Base-by-base conservation (phyloP, 257 asterid genomes). In the Solanum rostratum region DNA sequence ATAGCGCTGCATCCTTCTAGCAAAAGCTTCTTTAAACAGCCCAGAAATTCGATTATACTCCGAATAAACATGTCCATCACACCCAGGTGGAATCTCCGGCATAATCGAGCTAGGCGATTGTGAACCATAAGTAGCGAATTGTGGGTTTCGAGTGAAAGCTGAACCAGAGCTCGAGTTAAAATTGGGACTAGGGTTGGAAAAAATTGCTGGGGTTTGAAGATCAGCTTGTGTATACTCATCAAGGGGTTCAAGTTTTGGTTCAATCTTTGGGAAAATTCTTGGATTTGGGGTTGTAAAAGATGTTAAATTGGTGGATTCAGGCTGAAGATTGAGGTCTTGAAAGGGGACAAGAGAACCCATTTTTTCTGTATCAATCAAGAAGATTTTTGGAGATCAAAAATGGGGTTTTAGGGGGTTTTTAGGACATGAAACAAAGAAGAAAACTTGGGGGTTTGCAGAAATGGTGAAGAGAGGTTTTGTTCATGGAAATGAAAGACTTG, bases 161-260 rank as follows among this genome's bases (percentile, higher is more conserved):
- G 50, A 68, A 68, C 78, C 78, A 33, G 50, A 18, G 37, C 78
- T 37, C 0, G 78, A 37, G 54, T 43, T 70, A 10, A 63, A 68
- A 82, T 46, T 65, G 11, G 80, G 49, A 79, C 20, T 27, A 37
- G 76, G 87, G 66, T 82, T 66, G 80, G 54, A 39, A 57, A 83
- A 82, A 3, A 86, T 81, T 20, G 84, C 20, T 9, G 87, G 82
- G 2, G 84, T 19, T 33, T 50, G 83, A 27, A 70, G 85, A 52
- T 82, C 57, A 70, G 83, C 87, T 63, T 87, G 76, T 33, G 83
- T 52, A 19, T 83, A 54, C 9, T 94, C 95, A 19, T 92, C 94
- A 4, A 90, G 15, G 8, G 94, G 95, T 83, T 94, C 96, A 27
- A 89, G 88, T 60, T 92, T 93, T 0, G 95, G 97, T 81, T 90